Evolutionary conservation across 1,284 basidiomycete species (phyloP).

Genomic region (Ganoderma sinense): DNA sequence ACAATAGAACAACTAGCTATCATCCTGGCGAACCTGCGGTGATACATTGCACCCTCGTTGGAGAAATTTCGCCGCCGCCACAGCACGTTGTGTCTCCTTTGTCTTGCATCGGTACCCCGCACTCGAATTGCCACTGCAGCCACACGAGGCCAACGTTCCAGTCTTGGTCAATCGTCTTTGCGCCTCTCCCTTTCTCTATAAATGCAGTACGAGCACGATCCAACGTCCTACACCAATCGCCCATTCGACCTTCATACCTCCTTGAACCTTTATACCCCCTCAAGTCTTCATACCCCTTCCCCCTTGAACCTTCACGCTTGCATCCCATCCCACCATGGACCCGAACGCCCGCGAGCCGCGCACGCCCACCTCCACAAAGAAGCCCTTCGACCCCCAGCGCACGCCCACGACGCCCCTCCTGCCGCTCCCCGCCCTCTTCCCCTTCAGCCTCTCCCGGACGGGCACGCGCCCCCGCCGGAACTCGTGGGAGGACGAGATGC

Average conservation of each 20-base stretch:
- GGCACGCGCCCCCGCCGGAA: slow-evolving; percentile 14
- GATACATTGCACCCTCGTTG: neutral
- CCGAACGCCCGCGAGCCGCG: neutral
- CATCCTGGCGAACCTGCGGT: neutral
- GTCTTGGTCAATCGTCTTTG: neutral
- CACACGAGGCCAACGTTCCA: neutral
- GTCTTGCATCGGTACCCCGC: neutral
- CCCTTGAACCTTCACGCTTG: neutral
- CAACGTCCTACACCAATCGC: neutral
- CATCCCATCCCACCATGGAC: neutral
- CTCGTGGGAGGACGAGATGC: slow-evolving; percentile 22
- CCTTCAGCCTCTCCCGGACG: neutral
- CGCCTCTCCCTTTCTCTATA: neutral
- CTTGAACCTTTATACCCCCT: neutral
- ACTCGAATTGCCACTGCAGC: neutral
- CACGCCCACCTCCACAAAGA: neutral
- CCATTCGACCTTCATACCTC: neutral
- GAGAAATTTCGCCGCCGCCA: neutral
- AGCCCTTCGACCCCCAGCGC: slow-evolving; percentile 2
- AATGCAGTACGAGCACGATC: neutral
- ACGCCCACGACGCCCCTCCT: neutral
- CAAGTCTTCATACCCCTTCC: too few species aligned
- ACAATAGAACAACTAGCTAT: neutral
- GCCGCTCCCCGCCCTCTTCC: neutral
- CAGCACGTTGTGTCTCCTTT: neutral